Base-by-base conservation (phyloP, 176 grass and related monocot genomes). In the Tuctoria greenei region DNA sequence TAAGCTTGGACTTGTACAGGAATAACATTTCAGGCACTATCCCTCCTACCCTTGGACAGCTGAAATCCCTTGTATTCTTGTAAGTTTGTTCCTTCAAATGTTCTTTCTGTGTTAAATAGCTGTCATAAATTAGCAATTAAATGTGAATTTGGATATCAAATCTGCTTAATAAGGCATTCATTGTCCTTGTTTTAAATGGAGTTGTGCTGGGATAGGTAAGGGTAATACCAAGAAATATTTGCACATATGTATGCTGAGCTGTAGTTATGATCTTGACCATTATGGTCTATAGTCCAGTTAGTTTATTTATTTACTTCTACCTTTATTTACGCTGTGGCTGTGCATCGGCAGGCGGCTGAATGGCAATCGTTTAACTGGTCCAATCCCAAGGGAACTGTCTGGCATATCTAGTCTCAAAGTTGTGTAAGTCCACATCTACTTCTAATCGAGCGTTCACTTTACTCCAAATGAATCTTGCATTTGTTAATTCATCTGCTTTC, bases 1-100 rank as follows among this genome's bases (percentile, higher is more conserved):
- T 97, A 86, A 93, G 90, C 86, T 72, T 97, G 71, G 94, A 97
- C 78, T 79, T 97, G 67, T 97, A 97, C 83, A 97, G 88, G 74
- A 97, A 97, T 78, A 97, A 93, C 57, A 83, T 97, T 78, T 89
- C 94, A 1, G 94, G 94, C 66, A 85, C 65, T 79, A 88, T 97
- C 60, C 94, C 94, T 61, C 74, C 81, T 58, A 31, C 88, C 26
- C 81, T 97, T 69, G 94, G 94, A 77, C 89, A 87, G 10, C 69
- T 97, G 58, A 97, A 93, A 74, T 91, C 91, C 62, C 88, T 97
- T 9, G 91, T 91, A 50, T 97, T 97, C 81, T 81, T 97, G 94
- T 97, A 81, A 97, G 90, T 89, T 65, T 64, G 44, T 79, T 67
- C 73, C 37, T 83, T 56, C 28, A 46, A 75, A 37, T 79, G 59